Evolutionary conservation across 1,284 basidiomycete species (phyloP).

Genomic region (Marasmius fiardii): DNA sequence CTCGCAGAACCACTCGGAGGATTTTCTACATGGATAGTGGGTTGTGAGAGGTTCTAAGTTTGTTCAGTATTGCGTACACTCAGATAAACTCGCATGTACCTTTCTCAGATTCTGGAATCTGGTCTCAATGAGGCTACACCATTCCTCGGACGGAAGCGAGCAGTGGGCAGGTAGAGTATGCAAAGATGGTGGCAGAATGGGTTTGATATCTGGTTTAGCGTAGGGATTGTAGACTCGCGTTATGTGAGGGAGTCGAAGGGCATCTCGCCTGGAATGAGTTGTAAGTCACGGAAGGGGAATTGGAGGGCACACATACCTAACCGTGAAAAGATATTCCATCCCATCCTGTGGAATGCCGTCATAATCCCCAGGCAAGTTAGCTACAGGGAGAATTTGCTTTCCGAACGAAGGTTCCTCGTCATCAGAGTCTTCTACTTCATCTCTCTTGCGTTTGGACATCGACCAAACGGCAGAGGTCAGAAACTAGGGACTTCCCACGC

Average conservation of each 20-base stretch:
- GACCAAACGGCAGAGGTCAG: too few species aligned
- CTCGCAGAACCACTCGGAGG: slow-evolving; percentile 25
- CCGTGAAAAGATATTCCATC: slow-evolving; percentile 76
- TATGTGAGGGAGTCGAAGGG: slow-evolving; percentile 54
- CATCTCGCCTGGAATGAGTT: slow-evolving; percentile 54
- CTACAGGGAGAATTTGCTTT: slow-evolving; percentile 70
- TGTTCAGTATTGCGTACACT: slow-evolving; percentile 1
- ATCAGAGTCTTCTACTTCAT: slow-evolving; percentile 41
- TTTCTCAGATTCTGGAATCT: slow-evolving; percentile 65
- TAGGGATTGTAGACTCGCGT: slow-evolving; percentile 69
- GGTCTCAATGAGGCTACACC: slow-evolving; percentile 52
- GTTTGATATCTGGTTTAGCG: slow-evolving; percentile 30
- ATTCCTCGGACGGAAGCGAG: slow-evolving; percentile 58
- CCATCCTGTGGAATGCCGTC: slow-evolving; percentile 67
- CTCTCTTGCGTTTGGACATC: slow-evolving; percentile 46
- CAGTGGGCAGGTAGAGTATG: slow-evolving; percentile 25
- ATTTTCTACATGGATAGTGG: slow-evolving; percentile 48
- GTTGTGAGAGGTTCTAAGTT: slow-evolving; percentile 59
- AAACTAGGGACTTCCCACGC: too few species aligned
- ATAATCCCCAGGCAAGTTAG: slow-evolving; percentile 65
- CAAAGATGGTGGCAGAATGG: slow-evolving; percentile 19
- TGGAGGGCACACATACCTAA: slow-evolving; percentile 47
- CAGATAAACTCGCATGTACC: slow-evolving; percentile 29
- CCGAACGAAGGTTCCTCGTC: slow-evolving; percentile 54
- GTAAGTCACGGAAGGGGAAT: slow-evolving; percentile 8